These are phyloP conservation scores for Xylaria nigripes DNA, from an alignment of 495 filamentous ascomycete genomes.

Conservation along the genomic window DNA sequence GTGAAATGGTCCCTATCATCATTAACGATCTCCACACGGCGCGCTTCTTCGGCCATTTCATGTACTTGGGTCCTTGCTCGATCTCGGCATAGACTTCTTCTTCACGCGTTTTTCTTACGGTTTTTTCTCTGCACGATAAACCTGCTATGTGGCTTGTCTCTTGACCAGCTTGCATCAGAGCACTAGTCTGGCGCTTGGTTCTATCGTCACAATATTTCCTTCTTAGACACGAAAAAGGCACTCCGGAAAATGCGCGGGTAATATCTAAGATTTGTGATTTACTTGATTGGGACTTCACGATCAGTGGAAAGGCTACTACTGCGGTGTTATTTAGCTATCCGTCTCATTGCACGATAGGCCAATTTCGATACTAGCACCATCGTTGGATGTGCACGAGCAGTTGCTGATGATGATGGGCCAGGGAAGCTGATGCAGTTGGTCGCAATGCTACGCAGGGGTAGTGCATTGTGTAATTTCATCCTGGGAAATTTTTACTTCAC, in stretches of 20 bases:
- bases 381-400: not conserved
- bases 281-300: not conserved
- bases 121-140: slow-evolving; percentile 8
- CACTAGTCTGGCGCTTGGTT: not conserved
- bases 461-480: slow-evolving; percentile 7
- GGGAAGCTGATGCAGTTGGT: not conserved
- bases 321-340: not conserved
- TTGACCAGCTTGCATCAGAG: not conserved
- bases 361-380: not conserved
- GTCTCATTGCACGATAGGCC: not conserved
- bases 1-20: slow-evolving; percentile 1
- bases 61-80: slow-evolving; percentile 18
- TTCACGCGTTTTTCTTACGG: slow-evolving; percentile 6
- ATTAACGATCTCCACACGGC: slow-evolving; percentile 6
- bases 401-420: not conserved
- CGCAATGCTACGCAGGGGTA: not conserved
- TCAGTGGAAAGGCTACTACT: not conserved
- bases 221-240: not conserved
- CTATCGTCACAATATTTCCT: not conserved
- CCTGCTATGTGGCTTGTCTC: not conserved
- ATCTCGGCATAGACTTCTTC: slow-evolving; percentile 20
- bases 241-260: not conserved
- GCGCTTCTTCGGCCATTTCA: slow-evolving; percentile 12
- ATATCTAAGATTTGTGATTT: not conserved
- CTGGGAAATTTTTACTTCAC: not conserved